Conservation (phyloP, 1,284 basidiomycete genomes). For the Vanrija sp. region DNA sequence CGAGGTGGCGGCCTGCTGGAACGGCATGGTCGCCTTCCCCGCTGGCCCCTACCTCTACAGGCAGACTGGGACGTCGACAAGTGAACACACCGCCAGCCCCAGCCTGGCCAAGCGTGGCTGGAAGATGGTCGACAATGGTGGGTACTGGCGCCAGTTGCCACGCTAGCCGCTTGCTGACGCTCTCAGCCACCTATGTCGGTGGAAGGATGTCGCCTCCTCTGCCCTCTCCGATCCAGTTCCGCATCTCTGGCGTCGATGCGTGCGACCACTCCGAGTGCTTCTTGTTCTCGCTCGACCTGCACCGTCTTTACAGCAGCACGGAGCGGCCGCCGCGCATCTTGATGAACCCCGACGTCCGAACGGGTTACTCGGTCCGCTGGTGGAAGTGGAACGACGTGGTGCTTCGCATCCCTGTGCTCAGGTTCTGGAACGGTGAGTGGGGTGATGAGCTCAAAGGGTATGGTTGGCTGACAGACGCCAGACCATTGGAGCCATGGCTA, state of each 20-base stretch:
- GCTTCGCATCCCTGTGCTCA: conserved; percentile 50
- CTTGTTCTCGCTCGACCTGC: conserved; percentile 57
- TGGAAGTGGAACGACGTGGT: conserved; percentile 55
- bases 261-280: conserved; percentile 59
- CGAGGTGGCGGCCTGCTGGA: conserved; percentile 56
- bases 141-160: conserved; percentile 39
- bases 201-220: conserved; percentile 40
- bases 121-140: conserved; percentile 41
- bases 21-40: conserved; percentile 51
- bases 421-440: conserved; percentile 51
- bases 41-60: conserved; percentile 53
- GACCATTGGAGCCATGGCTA: conserved; percentile 27
- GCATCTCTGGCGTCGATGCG: conserved; percentile 48
- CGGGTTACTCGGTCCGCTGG: conserved; percentile 49
- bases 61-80: conserved; percentile 5
- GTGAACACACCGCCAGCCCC: neutral
- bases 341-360: conserved; percentile 53
- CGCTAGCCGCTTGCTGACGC: conserved; percentile 39
- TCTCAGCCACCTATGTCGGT: conserved; percentile 34
- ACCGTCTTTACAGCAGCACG: conserved; percentile 51
- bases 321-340: conserved; percentile 47
- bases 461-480: conserved; percentile 5
- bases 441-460: no score
- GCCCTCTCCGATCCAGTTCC: conserved; percentile 53
- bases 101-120: conserved; percentile 24